Evolutionary conservation across 805 yeast species (phyloP), one percentile per base, ranked within the genome.

Genomic region (Lachancea cidri): DNA sequence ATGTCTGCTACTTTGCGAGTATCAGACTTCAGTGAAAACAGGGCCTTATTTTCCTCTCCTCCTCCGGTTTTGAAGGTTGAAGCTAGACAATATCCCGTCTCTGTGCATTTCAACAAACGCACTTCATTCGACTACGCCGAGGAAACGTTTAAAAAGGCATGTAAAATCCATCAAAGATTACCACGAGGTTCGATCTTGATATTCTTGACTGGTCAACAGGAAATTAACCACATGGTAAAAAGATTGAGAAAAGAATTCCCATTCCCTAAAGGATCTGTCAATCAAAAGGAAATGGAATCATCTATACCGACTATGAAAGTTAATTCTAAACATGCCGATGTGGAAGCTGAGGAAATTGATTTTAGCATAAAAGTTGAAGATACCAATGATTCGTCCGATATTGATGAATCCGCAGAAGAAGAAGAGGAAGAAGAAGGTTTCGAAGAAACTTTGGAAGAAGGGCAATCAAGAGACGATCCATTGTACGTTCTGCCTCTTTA

Each of bases 1-100:
- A 93, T 93, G 99, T 89, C 98, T 33, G 99, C 99, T 14, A 93
- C 99, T 0, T 72, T 93, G 44, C 73, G 98, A 53, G 98, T 93
- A 1, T 67, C 91, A 13, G 99, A 93, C 61, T 93, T 93, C 57
- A 79, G 96, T 39, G 95, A 88, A 54, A 93, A 93, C 60, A 58
- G 64, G 13, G 64, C 72, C 2, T 67, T 94, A 24, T 93, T 94
- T 55, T 62, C 71, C 14, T 53, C 56, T 0, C 80, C 85, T 0
- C 98, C 98, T 1, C 98, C 98, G 2, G 77, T 94, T 27, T 65
- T 94, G 29, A 83, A 83, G 50, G 88, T 93, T 11, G 91, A 85
- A 39, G 95, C 98, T 0, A 77, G 99, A 61, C 98, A 91, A 58
- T 88, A 75, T 55, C 96, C 98, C 0, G 98, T 93, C 0, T 78